Evolutionary conservation across 208 protist genomes (phyloP).

Genomic region (Hexamita inflata): DNA sequence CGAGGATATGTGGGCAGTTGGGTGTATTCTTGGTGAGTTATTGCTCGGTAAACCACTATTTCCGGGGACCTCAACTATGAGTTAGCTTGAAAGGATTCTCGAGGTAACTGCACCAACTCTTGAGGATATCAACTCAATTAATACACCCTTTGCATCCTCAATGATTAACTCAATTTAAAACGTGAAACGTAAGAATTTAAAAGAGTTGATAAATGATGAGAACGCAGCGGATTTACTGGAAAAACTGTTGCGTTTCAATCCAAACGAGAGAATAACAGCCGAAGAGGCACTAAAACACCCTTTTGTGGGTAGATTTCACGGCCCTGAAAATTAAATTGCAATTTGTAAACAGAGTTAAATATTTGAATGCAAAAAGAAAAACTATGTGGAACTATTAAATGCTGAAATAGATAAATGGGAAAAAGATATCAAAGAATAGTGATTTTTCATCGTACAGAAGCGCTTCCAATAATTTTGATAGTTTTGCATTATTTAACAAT

Average conservation of each 20-base stretch:
- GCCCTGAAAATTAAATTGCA: too few species aligned
- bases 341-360: too few species aligned
- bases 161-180: slow-evolving; percentile 46
- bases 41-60: slow-evolving; percentile 75
- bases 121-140: slow-evolving; percentile 46
- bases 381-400: too few species aligned
- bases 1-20: slow-evolving; percentile 92
- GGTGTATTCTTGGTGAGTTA: slow-evolving; percentile 86
- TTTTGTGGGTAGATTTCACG: slow-evolving; percentile 56
- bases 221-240: slow-evolving; percentile 44
- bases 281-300: slow-evolving; percentile 53
- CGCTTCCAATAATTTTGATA: too few species aligned
- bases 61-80: slow-evolving; percentile 54
- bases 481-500: too few species aligned
- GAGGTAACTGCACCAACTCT: slow-evolving; percentile 42
- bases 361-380: too few species aligned
- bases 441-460: too few species aligned
- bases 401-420: too few species aligned
- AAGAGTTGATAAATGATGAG: slow-evolving; percentile 41
- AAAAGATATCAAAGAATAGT: too few species aligned
- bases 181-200: slow-evolving; percentile 25
- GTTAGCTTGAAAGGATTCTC: slow-evolving; percentile 49
- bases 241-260: slow-evolving; percentile 43
- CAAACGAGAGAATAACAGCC: slow-evolving; percentile 42
- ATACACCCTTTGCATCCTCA: slow-evolving; percentile 41